Evolutionary conservation across 805 yeast species (phyloP), one percentile per base, ranked within the genome.

Genomic region (Tanozyma kutaoensis): DNA sequence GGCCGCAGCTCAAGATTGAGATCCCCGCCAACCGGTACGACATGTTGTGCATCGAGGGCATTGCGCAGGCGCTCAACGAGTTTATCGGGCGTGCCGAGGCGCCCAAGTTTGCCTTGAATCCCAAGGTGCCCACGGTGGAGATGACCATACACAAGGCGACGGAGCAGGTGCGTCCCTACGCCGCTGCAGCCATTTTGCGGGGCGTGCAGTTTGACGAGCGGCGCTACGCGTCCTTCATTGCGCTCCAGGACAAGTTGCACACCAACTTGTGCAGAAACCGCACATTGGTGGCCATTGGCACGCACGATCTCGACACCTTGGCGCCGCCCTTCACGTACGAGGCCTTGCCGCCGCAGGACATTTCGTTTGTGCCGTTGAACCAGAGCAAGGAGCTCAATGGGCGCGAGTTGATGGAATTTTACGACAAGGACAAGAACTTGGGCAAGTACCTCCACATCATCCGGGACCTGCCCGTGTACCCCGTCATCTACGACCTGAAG

Each of bases 11-110:
- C 45, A 91, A 91, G 60, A 84, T 91, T 46, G 99, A 91, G 55
- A 76, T 93, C 37, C 96, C 95, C 32, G 99, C 99, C 36, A 91
- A 91, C 61, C 79, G 99, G 66, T 93, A 91, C 49, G 99, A 91
- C 53, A 74, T 91, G 86, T 72, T 91, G 39, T 93, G 98, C 64
- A 79, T 85, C 42, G 99, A 91, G 58, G 99, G 99, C 48, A 85
- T 91, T 54, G 85, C 96, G 1, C 93, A 84, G 48, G 88, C 97
- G 1, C 63, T 91, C 48, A 85, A 85, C 46, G 93, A 86, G 50
- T 91, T 81, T 48, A 64, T 88, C 43, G 94, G 93, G 20, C 72
- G 69, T 33, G 42, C 52, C 5, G 48, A 56, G 25, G 62, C 78
- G 23, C 95, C 98, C 27, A 52, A 57, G 17, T 88, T 69, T 64